A percentile compares a stretch with the other conserved stretches of the same genome.
Evolutionary conservation across 2,329 filamentous ascomycete species (phyloP).

Genomic region (Fusarium robinianum): DNA sequence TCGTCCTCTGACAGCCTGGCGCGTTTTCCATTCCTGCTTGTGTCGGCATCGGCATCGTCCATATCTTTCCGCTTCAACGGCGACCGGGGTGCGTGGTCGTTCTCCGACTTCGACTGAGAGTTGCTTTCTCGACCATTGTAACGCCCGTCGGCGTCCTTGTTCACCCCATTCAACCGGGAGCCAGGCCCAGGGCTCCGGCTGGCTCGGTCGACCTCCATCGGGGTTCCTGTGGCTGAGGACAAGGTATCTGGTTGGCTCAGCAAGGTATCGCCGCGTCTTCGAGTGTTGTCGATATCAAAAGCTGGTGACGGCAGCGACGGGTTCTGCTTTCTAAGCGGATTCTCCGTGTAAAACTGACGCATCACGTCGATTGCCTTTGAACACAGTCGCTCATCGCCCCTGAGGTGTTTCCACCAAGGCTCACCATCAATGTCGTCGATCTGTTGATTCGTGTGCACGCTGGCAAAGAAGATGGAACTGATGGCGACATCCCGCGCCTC

Average conservation of each 20-base stretch:
- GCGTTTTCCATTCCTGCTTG: conserved; percentile 49
- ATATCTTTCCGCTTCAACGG: conserved; percentile 50
- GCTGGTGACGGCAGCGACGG: conserved; percentile 57
- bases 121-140: conserved; percentile 37
- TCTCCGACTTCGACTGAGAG: conserved; percentile 43
- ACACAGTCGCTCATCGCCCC: conserved; percentile 72
- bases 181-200: conserved; percentile 57
- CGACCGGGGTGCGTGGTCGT: conserved; percentile 41
- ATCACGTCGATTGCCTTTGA: conserved; percentile 76
- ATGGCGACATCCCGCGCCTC: conserved; percentile 81
- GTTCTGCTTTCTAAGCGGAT: conserved; percentile 63
- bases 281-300: conserved; percentile 61
- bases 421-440: conserved; percentile 76
- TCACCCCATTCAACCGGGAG: conserved; percentile 46
- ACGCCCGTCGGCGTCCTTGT: conserved; percentile 40
- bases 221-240: conserved; percentile 56
- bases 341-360: conserved; percentile 68
- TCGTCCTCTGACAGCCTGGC: conserved; percentile 53
- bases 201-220: conserved; percentile 51
- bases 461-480: conserved; percentile 83
- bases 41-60: conserved; percentile 41
- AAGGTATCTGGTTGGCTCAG: conserved; percentile 49
- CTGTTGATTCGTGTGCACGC: conserved; percentile 71
- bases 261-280: conserved; percentile 52
- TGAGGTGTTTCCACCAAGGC: conserved; percentile 85